Evolutionary conservation across 495 filamentous ascomycete species (phyloP).

Genomic region (Tuber borchii): DNA sequence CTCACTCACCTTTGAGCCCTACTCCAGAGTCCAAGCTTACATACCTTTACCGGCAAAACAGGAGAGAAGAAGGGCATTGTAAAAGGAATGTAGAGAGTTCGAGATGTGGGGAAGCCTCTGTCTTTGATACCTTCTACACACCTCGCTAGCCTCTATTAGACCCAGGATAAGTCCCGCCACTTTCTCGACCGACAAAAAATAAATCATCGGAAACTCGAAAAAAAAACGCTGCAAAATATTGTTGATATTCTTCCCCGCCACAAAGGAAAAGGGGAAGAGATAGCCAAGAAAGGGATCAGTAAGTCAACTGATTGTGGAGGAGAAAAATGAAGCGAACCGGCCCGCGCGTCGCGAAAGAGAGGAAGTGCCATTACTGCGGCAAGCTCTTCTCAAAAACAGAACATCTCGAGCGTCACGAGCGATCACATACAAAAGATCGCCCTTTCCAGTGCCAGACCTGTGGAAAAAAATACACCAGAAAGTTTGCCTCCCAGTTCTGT

Average conservation of each 20-base stretch:
- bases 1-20: background rate
- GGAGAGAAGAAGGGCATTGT: background rate
- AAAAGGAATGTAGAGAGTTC: slow-evolving; percentile 3
- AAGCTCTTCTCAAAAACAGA: slow-evolving; percentile 1
- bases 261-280: background rate
- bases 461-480: slow-evolving; percentile 1
- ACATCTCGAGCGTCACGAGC: background rate
- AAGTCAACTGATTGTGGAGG: background rate
- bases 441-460: slow-evolving; percentile 2
- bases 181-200: slow-evolving; percentile 3
- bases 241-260: background rate
- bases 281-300: background rate
- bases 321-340: background rate
- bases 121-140: background rate
- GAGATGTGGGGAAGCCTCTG: slow-evolving; percentile 3
- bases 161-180: background rate
- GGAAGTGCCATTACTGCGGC: background rate
- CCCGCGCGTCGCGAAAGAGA: background rate
- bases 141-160: background rate
- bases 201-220: background rate
- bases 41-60: background rate
- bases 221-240: background rate
- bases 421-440: slow-evolving; percentile 2
- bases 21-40: background rate
- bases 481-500: background rate